Conservation (phyloP, 176 grass and related monocot genomes). For the Eragrostis curvula region DNA sequence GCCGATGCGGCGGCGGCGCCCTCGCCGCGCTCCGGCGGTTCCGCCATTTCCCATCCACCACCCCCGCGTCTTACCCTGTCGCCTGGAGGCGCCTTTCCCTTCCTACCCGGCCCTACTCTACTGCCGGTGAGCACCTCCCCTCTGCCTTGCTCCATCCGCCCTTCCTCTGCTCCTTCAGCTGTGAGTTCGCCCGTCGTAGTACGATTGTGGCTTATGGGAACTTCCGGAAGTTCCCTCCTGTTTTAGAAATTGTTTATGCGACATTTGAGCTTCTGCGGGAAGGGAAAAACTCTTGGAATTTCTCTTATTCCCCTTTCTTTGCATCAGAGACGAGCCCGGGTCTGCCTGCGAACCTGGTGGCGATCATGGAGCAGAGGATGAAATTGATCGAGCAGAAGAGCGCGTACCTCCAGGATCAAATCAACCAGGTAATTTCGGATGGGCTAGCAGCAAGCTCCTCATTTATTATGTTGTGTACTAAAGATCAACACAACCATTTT, state of each 20-base stretch:
- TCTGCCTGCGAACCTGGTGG: constrained; percentile 68
- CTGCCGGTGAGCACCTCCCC: constrained; percentile 41
- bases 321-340: constrained; percentile 54
- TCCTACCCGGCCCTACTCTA: constrained; percentile 32
- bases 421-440: constrained; percentile 74
- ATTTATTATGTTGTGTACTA: not conserved
- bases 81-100: not conserved
- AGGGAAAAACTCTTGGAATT: not conserved
- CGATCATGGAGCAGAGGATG: constrained; percentile 84
- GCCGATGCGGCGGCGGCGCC: constrained; percentile 45
- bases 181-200: not conserved
- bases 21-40: constrained; percentile 28
- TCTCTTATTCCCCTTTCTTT: not conserved
- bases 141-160: not conserved
- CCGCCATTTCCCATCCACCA: not conserved
- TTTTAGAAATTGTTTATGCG: not conserved
- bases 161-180: not conserved
- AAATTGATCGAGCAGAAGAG: constrained; percentile 72
- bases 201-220: not conserved
- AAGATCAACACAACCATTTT: not conserved
- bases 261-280: not conserved
- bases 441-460: constrained; percentile 2
- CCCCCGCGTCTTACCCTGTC: not conserved
- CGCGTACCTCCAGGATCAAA: constrained; percentile 64
- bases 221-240: not conserved